phyloP scores from a whole-genome alignment of 2,329 filamentous ascomycete genomes.

The Dactylellina leptospora region DNA sequence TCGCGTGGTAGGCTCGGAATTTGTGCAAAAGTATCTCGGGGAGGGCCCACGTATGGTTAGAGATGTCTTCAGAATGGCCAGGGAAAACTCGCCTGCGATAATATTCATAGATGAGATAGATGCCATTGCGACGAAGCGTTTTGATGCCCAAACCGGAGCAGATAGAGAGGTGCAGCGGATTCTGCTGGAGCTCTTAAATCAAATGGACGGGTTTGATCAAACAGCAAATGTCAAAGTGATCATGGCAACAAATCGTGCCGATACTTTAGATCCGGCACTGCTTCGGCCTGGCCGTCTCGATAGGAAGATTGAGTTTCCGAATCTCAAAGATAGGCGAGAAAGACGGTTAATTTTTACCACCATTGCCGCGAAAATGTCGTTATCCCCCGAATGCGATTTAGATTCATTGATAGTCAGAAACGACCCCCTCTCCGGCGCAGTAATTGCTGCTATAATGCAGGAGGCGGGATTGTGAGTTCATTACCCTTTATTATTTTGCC shows the following conservation, averaged over 20 bases:
- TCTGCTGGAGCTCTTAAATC: slow-evolving; percentile 93
- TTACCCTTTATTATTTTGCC: neutral
- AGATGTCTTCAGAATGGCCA: slow-evolving; percentile 98
- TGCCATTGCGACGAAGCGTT: slow-evolving; percentile 98
- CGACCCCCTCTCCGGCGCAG: slow-evolving; percentile 90
- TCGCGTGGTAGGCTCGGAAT: slow-evolving; percentile 95
- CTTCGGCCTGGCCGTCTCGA: slow-evolving; percentile 94
- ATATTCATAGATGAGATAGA: slow-evolving; percentile 99
- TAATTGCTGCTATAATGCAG: slow-evolving; percentile 99
- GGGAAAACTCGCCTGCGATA: slow-evolving; percentile 96
- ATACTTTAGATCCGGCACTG: slow-evolving; percentile 93
- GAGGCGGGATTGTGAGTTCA: slow-evolving; percentile 83
- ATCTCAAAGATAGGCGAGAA: slow-evolving; percentile 89
- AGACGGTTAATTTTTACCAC: slow-evolving; percentile 95
- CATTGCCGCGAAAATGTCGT: slow-evolving; percentile 96
- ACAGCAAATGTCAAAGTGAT: slow-evolving; percentile 99
- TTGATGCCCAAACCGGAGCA: slow-evolving; percentile 97
- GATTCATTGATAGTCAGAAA: slow-evolving; percentile 97
- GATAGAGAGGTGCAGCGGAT: slow-evolving; percentile 99
- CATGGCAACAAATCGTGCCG: slow-evolving; percentile 98
- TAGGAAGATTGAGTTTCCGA: slow-evolving; percentile 99
- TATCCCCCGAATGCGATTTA: slow-evolving; percentile 94
- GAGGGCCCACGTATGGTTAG: slow-evolving; percentile 98
- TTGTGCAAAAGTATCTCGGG: slow-evolving; percentile 98
- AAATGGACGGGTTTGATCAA: slow-evolving; percentile 99